Conservation (phyloP, 305 asterid genomes). For the Caryopteris hybrid region DNA sequence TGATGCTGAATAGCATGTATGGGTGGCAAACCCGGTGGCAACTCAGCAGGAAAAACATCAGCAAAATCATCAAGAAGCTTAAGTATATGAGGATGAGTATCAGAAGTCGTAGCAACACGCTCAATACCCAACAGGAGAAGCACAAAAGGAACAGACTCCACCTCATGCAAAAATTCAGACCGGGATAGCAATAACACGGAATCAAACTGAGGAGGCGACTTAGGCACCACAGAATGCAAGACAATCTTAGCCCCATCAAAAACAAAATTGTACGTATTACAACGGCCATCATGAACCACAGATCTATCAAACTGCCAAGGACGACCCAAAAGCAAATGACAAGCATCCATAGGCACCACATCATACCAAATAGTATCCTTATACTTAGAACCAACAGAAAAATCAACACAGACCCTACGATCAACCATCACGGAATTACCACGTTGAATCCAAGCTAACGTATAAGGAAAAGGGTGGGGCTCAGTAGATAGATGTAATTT, state of each 20-base stretch:
- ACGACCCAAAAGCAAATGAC: not conserved
- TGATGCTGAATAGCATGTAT: no score
- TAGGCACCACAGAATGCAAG: not conserved
- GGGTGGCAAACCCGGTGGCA: no score
- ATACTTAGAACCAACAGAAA: not conserved
- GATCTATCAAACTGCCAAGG: not conserved
- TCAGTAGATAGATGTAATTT: not conserved
- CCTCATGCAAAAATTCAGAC: not conserved
- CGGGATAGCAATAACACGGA: not conserved
- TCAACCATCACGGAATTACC: not conserved
- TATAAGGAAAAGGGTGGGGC: not conserved
- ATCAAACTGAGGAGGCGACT: fast-evolving
- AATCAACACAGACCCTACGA: not conserved
- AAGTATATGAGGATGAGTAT: no score
- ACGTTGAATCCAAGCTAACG: not conserved
- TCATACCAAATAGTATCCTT: not conserved
- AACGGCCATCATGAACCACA: not conserved
- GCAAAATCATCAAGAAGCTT: no score
- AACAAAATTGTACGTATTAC: not conserved
- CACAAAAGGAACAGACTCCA: no score
- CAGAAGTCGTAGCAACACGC: no score
- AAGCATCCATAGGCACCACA: not conserved
- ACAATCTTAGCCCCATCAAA: not conserved
- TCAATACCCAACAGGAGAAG: no score
- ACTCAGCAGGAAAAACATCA: no score